Base-by-base conservation (phyloP, 2,329 filamentous ascomycete species). In the Triangularia verruculosa region DNA sequence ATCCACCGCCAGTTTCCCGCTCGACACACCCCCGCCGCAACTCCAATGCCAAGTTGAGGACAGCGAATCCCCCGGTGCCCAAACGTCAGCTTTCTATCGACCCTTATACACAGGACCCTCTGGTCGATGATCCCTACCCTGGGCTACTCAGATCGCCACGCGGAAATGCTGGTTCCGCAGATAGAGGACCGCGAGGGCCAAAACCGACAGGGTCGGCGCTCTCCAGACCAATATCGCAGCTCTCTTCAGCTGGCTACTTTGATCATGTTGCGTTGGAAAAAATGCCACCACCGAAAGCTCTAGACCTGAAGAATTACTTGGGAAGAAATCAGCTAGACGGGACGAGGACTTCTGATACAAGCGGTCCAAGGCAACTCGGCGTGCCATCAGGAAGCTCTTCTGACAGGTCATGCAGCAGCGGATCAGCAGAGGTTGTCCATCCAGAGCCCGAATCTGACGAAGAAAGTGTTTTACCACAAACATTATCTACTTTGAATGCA, bases 401-500 rank as follows among this genome's bases (percentile, higher is more conserved):
- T 2, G 67, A 68, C 20, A 64, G 64, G n/a, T 71, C 70, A 0
- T 66, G 62, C 12, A 69, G 66, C 17, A 67, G 66, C 27, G 66
- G 59, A 52, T 71, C 72, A 6, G 57, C 58, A 20, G 61, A 32
- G 1, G 59, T 61, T 12, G 59, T 32, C 1, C 67, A 70, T n/a
- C 64, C 63, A 5, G 71, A 72, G 8, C 62, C 67, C 5, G 74
- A 75, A 27, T 59, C 65, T 1, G 66, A 71, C 0, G 71, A 75
- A 4, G 73, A 79, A 20, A 67, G 69, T 39, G 74, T 80, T 22
- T 75, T 85, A 2, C 87, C 87, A 0, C 86, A 90, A 69, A 81
- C 85, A 4, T 69, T 90, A 8, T 79, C 79, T 0, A 76, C 74
- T 2, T 76, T 90, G 2, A 82, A 82, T 62, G 76, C 84, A 2